Base-by-base conservation (phyloP, 805 yeast species). In the Candida xiaguanensis region DNA sequence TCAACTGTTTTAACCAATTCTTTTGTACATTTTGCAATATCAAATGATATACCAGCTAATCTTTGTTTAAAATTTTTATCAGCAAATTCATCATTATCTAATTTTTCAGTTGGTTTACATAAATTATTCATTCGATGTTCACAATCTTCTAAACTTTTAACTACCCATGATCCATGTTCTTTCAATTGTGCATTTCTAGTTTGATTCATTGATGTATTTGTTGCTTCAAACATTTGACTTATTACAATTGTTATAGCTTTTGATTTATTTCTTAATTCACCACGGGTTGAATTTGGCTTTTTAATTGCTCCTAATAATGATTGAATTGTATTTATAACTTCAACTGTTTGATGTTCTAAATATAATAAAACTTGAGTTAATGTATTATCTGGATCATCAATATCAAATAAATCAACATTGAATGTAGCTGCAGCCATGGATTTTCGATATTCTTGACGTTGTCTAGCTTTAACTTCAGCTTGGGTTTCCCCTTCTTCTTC, bases 1-100 rank as follows among this genome's bases (percentile, higher is more conserved):
- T 91, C 97, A 4, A 91, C 96, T 1, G 95, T 86, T 65, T 90
- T 90, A 15, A 91, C 98, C 55, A 91, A 74, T 61, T 91, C 98
- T 60, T 90, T 91, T 4, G 97, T 91, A 59, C 95, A 85, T 62
- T 91, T 89, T 17, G 97, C 97, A 64, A 91, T 86, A 59, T 91
- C 98, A 65, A 89, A 91, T 20, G 96, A 91, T 49, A 90, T 84
- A 2, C 97, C 97, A 0, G 98, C 98, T 48, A 91, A 76, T 53
- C 97, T 77, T 62, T 91, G 97, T 62, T 87, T 87, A 67, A 88
- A 83, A 51, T 85, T 85, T 59, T 85, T 84, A 56, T 88, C 95
- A 2, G 96, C 96, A 55, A 75, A 80, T 39, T 81, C 86, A 25
- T 54, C 63, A 11, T 15, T 7, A 47, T 80, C 85, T 29, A 62